Evolutionary conservation across 768 basidiomycete species (phyloP), one percentile per base, ranked within the genome.

Genomic region (Macrolepiota fuliginosa): DNA sequence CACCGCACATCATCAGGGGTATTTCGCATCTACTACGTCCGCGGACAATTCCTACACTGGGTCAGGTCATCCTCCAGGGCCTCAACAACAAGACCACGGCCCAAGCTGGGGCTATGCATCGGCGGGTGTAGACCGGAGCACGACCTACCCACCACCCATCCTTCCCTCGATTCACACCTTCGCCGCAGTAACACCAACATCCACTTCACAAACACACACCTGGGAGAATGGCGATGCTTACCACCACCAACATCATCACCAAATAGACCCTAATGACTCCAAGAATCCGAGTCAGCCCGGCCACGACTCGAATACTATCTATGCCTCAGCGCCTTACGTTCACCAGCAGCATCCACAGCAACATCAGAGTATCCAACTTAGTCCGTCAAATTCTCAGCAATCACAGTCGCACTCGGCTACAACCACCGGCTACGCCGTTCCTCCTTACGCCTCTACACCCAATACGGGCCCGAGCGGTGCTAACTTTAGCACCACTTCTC

Each of bases 111-210:
- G 76, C 7, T 90, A 89, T 68, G 64, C 80, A 61, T 67, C 74
- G 67, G 70, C 81, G 62, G 61, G 72, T 62, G 64, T 78, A 59
- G 78, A 79, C 68, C 84, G 76, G 66, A 84, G 71, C 71, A 76
- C 75, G n/a, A 74, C 70, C 27, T 83, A 75, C 65, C 77, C 81
- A 45, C 79, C 81, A 55, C 80, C 83, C 1, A 76, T 80, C 51
- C 74, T 87, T 37, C 83, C 83, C 3, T 82, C 84, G 24, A 82
- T 84, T 61, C 81, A 82, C 51, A 77, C 83, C 39, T 81, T 83
- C 62, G 74, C 72, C 52, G 54, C 75, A 19, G 65, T 67, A 53
- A 62, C 29, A 32, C 29, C 29, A 32, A 32, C 29, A 32, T 32
- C 29, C 29, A 32, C 71, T 35, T 62, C 66, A 39, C 67, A 67